Percentiles rank a stretch among this genome's conserved stretches.
Conservation (phyloP, 2,329 filamentous ascomycete species). For the Penicillium sp. region DNA sequence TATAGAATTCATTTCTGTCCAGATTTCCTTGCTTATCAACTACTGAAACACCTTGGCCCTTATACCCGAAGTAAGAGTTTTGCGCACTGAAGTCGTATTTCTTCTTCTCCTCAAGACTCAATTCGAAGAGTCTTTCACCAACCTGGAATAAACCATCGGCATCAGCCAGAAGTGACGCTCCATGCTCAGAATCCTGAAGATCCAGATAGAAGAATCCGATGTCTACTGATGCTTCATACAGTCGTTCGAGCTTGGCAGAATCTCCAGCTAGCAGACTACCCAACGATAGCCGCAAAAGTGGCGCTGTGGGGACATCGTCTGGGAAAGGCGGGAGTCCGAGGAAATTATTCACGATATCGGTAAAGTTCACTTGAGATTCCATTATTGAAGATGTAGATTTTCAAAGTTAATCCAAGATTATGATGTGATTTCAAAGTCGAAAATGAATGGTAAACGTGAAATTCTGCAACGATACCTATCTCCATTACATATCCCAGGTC, state of each 20-base stretch:
- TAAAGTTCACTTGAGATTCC: conserved; percentile 11
- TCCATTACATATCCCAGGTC: background rate
- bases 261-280: conserved; percentile 47
- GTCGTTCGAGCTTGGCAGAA: conserved; percentile 40
- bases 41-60: conserved; percentile 54
- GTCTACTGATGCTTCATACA: conserved; percentile 52
- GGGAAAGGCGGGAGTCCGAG: conserved; percentile 50
- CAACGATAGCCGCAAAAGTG: conserved; percentile 52
- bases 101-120: conserved; percentile 59
- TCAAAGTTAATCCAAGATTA: background rate
- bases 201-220: conserved; percentile 66
- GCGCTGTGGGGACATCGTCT: conserved; percentile 49
- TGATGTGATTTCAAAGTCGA: background rate
- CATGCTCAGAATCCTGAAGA: conserved; percentile 46
- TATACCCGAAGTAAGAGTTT: conserved; percentile 62
- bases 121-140: conserved; percentile 54
- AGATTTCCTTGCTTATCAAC: conserved; percentile 57
- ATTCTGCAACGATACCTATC: background rate
- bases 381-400: background rate
- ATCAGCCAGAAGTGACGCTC: conserved; percentile 50
- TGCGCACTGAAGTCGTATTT: conserved; percentile 60
- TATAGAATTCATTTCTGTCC: conserved; percentile 63
- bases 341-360: conserved; percentile 30
- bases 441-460: background rate
- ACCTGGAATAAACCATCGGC: conserved; percentile 56